Percentiles rank a stretch among this genome's conserved stretches.
Evolutionary conservation across 495 filamentous ascomycete genomes (phyloP).

Genomic region (Penicillium lividum): DNA sequence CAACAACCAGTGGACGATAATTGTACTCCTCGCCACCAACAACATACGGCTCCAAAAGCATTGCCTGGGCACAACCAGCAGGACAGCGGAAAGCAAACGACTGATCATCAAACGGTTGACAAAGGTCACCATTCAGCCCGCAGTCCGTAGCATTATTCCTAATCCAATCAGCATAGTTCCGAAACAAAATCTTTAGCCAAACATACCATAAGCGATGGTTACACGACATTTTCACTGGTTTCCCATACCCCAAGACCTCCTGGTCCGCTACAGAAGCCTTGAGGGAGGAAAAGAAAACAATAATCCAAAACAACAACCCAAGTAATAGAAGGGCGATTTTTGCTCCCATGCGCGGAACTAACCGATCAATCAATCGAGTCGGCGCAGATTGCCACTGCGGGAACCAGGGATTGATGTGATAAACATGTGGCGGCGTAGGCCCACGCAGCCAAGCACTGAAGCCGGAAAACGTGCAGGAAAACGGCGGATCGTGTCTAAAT

Average conservation of each 20-base stretch:
- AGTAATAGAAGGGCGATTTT: constrained; percentile 52
- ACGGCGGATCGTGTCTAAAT: constrained; percentile 21
- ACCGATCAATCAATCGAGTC: constrained; percentile 55
- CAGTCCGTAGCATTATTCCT: constrained; percentile 58
- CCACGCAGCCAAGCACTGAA: constrained; percentile 46
- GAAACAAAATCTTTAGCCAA: not conserved
- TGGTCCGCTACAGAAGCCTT: constrained; percentile 56
- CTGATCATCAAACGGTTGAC: constrained; percentile 68
- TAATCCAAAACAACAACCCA: constrained; percentile 63
- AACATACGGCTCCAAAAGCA: constrained; percentile 67
- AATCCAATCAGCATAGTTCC: not conserved
- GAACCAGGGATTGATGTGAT: constrained; percentile 64
- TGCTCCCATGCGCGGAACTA: constrained; percentile 54
- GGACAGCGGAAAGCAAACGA: constrained; percentile 75
- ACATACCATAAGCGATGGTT: constrained; percentile 53
- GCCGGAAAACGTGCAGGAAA: constrained; percentile 31
- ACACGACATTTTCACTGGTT: constrained; percentile 55
- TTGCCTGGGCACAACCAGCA: constrained; percentile 61
- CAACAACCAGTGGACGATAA: constrained; percentile 68
- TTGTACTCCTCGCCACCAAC: constrained; percentile 67
- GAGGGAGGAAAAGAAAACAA: constrained; percentile 64
- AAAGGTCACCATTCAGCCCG: constrained; percentile 69
- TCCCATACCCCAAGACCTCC: constrained; percentile 62
- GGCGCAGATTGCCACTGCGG: constrained; percentile 63
- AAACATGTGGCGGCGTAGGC: constrained; percentile 57